These are phyloP conservation scores for Xylaria sp. DNA, from an alignment of 2,329 filamentous ascomycete genomes.

Conservation along the genomic window DNA sequence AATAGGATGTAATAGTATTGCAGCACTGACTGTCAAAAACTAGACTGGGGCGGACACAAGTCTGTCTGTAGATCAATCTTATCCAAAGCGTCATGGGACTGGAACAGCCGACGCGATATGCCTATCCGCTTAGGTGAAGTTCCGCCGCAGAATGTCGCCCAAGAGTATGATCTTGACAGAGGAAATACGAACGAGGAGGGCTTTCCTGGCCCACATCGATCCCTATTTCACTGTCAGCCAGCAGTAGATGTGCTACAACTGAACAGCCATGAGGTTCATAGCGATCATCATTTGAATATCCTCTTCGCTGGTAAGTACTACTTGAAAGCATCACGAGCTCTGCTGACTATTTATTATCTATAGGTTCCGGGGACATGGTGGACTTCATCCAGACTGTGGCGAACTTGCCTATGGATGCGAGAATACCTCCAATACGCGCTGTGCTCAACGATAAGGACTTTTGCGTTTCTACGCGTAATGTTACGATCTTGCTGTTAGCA, in stretches of 20 bases:
- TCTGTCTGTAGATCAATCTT: not conserved
- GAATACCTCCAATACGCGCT: not conserved
- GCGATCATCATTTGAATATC: not conserved
- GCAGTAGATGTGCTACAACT: not conserved
- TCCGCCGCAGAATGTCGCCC: not conserved
- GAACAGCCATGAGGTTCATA: not conserved
- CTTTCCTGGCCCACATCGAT: not conserved
- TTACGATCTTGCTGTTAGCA: not conserved
- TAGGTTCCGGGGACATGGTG: not conserved
- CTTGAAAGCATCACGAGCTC: not conserved
- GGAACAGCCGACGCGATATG: not conserved
- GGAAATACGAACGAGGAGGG: not conserved
- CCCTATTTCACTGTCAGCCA: not conserved
- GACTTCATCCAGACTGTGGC: not conserved
- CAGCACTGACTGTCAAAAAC: not conserved
- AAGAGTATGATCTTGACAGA: not conserved
- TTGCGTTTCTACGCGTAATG: not conserved
- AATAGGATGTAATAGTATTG: not conserved
- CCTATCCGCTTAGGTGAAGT: not conserved
- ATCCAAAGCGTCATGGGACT: not conserved
- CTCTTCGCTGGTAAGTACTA: not conserved
- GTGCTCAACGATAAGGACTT: not conserved
- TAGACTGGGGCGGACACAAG: not conserved
- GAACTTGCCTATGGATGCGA: not conserved
- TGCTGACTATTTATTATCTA: not conserved